A percentile compares a stretch with the other conserved stretches of the same genome.
Conservation (phyloP, 257 asterid species). For the Hygrophila difformis region DNA sequence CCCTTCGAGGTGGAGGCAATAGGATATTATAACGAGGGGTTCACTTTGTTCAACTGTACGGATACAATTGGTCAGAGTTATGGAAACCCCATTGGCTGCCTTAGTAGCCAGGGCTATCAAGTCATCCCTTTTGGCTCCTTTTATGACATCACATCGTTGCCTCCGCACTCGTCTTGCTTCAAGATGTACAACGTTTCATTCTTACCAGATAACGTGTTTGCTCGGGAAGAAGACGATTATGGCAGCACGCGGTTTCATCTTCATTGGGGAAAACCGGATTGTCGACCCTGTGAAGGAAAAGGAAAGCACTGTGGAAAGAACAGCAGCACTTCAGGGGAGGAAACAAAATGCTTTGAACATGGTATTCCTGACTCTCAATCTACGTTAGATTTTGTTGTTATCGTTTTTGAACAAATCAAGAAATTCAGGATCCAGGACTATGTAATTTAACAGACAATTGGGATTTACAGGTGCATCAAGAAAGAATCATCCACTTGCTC, state of each 20-base stretch:
- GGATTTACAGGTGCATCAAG: slow-evolving; percentile 15
- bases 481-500: slow-evolving; percentile 7
- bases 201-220: slow-evolving; percentile 16
- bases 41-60: slow-evolving; percentile 23
- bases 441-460: neutral
- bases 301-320: slow-evolving; percentile 19
- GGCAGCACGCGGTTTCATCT: slow-evolving; percentile 14
- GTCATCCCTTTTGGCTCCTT: slow-evolving; percentile 12
- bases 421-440: neutral
- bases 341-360: slow-evolving; percentile 21
- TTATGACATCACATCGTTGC: slow-evolving; percentile 12
- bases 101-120: slow-evolving; percentile 10
- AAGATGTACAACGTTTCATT: slow-evolving; percentile 26
- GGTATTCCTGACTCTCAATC: slow-evolving; percentile 1
- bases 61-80: neutral
- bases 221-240: slow-evolving; percentile 6
- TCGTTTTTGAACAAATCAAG: neutral
- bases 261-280: slow-evolving; percentile 22
- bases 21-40: slow-evolving; percentile 16
- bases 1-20: slow-evolving; percentile 17
- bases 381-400: neutral
- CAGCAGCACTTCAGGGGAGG: slow-evolving; percentile 8
- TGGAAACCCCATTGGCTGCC: slow-evolving; percentile 13
- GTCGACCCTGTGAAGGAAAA: slow-evolving; percentile 22
- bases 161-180: slow-evolving; percentile 25